Evolutionary conservation across 352 stramenopile genomes (phyloP).

Genomic region (Phytophthora constricta): DNA sequence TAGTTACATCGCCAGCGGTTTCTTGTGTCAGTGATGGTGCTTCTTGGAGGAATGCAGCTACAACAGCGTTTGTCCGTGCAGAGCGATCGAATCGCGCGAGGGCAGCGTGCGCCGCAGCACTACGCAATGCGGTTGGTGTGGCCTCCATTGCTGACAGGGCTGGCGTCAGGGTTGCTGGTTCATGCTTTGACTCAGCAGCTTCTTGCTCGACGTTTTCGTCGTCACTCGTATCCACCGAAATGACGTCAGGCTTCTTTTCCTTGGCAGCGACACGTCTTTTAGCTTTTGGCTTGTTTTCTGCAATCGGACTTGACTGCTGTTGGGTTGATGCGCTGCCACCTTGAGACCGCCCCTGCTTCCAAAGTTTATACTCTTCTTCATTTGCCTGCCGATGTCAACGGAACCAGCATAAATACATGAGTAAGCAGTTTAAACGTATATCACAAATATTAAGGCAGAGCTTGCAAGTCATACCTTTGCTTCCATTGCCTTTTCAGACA

Average conservation of each 20-base stretch:
- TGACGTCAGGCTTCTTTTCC: slow-evolving; percentile 26
- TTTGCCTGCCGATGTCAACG: slow-evolving; percentile 51
- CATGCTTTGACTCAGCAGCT: slow-evolving; percentile 15
- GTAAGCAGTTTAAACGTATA: not conserved
- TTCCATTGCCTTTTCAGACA: slow-evolving; percentile 83
- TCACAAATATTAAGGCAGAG: not conserved
- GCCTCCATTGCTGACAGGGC: slow-evolving; percentile 39
- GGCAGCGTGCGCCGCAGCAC: slow-evolving; percentile 62
- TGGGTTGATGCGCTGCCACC: slow-evolving; percentile 1
- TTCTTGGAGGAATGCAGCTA: slow-evolving; percentile 45
- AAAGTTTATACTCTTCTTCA: slow-evolving; percentile 70
- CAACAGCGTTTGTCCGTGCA: slow-evolving; percentile 46
- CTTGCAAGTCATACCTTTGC: slow-evolving; percentile 54
- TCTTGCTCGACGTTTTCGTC: slow-evolving; percentile 26
- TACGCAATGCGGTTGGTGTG: slow-evolving; percentile 44
- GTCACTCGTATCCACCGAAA: slow-evolving; percentile 19
- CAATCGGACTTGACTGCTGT: not conserved
- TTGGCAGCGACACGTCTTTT: slow-evolving; percentile 15
- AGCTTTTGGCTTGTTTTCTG: slow-evolving; percentile 11
- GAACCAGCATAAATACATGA: not conserved
- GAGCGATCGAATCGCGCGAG: slow-evolving; percentile 58
- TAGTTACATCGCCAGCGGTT: not conserved
- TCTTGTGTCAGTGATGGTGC: not conserved
- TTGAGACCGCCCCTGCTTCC: slow-evolving; percentile 48
- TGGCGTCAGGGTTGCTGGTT: slow-evolving; percentile 24